Evolutionary conservation across 768 basidiomycete genomes (phyloP), one percentile per base, ranked within the genome.

Genomic region (Leccinellum rugosiceps): DNA sequence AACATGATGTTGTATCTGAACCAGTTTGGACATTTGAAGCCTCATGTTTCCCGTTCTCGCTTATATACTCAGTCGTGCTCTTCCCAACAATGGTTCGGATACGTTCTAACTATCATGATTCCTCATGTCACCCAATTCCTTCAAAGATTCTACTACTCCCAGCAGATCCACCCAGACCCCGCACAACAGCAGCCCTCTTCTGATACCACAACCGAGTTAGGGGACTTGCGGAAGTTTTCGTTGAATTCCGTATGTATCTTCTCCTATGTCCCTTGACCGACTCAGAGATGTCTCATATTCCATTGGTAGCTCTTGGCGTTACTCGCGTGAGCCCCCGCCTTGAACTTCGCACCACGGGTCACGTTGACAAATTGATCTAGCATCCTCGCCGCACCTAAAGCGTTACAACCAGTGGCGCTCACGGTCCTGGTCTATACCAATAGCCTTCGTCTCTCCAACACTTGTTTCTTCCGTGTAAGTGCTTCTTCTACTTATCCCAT

Each of bases 361-460:
- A n/a, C 0, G 4, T 25, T 25, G 15, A 15, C 25, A 28, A 6
- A 47, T 28, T 15, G 8, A 55, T 6, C 11, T 26, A 67, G 65
- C 13, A 31, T 62, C 46, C 56, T 60, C n/a, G 25, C 59, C 1
- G 58, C 56, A 15, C 58, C 60, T 9, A 54, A 35, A 10, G n/a
- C 14, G 4, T 50, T 67, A 21, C 46, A 17, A 7, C 56, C 50
- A 1, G 51, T 50, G 5, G 53, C 58, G 0, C 53, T 70, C 9
- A 53, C 59, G 0, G 58, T 70, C 15, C 58, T 71, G 10, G 49
- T 67, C 3, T 71, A 68, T 35, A 70, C 65, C 10, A 62, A 65
- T 50, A 69, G 50, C 21, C 63, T 70, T 35, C 56, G 58, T 19
- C 41, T 65, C 26, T 53, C 58, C 43, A 51, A 58, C 19, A 14